Evolutionary conservation across 2,329 filamentous ascomycete species (phyloP).

Genomic region (Endoconidiophora laricicola): DNA sequence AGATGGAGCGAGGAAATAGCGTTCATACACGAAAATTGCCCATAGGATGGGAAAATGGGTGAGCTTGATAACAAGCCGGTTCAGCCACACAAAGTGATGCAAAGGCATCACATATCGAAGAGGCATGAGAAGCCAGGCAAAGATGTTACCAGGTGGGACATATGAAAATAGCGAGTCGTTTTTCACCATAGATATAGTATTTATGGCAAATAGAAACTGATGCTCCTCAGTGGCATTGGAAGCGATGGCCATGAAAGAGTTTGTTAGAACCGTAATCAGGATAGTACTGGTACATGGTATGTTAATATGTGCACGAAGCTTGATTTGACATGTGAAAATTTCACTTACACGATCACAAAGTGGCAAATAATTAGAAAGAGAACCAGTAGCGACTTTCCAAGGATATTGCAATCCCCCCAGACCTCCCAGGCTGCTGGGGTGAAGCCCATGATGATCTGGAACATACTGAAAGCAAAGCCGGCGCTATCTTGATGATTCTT

Average conservation of each 20-base stretch:
- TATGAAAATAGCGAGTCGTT: slow-evolving; percentile 95
- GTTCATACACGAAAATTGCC: slow-evolving; percentile 75
- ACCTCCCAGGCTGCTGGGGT: slow-evolving; percentile 90
- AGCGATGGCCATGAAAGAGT: slow-evolving; percentile 89
- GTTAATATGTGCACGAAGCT: not conserved
- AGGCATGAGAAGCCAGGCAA: slow-evolving; percentile 79
- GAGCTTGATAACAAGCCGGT: slow-evolving; percentile 78
- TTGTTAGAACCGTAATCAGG: slow-evolving; percentile 85
- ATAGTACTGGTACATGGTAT: slow-evolving; percentile 43
- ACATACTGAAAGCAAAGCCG: slow-evolving; percentile 74
- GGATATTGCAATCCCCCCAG: slow-evolving; percentile 60
- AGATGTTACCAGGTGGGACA: slow-evolving; percentile 75
- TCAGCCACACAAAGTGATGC: slow-evolving; percentile 65
- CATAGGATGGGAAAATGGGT: slow-evolving; percentile 83
- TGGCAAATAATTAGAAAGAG: slow-evolving; percentile 88
- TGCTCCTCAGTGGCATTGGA: slow-evolving; percentile 90
- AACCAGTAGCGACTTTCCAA: slow-evolving; percentile 61
- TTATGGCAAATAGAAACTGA: slow-evolving; percentile 84
- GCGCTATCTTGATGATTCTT: slow-evolving; percentile 51
- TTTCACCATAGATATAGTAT: slow-evolving; percentile 95
- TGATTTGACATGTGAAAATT: not conserved
- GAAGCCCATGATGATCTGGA: slow-evolving; percentile 91
- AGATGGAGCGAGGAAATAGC: slow-evolving; percentile 53
- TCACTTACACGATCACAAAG: slow-evolving; percentile 62
- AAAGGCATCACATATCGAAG: slow-evolving; percentile 67